A percentile compares a stretch with the other conserved stretches of the same genome.
These are phyloP conservation scores for Smittium culicis DNA, from an alignment of 371 early-diverging fungal species.

Conservation along the genomic window DNA sequence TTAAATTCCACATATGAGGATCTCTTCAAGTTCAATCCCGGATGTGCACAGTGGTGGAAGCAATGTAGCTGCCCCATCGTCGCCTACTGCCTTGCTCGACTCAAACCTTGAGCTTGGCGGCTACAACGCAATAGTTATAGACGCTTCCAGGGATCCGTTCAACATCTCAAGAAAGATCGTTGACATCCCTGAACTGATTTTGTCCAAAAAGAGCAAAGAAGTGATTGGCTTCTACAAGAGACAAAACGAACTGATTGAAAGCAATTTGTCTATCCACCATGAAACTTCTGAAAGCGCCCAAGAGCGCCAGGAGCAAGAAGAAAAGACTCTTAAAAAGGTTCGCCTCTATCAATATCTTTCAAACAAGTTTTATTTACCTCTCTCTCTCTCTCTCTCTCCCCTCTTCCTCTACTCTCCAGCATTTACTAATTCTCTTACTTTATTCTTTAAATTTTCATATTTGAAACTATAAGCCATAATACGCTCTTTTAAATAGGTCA, in stretches of 20 bases:
- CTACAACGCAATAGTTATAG: background rate
- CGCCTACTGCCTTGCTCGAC: background rate
- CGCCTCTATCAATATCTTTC: too few species aligned
- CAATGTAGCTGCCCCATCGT: background rate
- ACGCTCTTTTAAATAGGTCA: constrained; percentile 27
- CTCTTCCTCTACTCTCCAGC: background rate
- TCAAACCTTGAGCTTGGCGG: background rate
- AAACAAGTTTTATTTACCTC: too few species aligned
- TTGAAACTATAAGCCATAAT: background rate
- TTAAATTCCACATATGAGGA: too few species aligned
- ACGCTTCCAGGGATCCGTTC: background rate
- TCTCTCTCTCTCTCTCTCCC: background rate
- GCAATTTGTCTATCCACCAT: background rate
- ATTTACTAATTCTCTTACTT: background rate
- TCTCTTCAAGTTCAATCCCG: too few species aligned
- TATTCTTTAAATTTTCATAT: background rate
- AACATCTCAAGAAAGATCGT: background rate
- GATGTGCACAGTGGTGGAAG: too few species aligned
- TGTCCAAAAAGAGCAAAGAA: background rate
- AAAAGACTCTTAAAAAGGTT: background rate
- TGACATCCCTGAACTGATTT: background rate
- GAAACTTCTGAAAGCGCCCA: background rate
- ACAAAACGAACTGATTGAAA: background rate
- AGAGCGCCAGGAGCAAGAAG: background rate
- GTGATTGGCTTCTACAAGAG: background rate